Percentiles rank a stretch among this genome's conserved stretches.
Evolutionary conservation across 2,329 filamentous ascomycete species (phyloP).

Genomic region (Rosellinia necatrix): DNA sequence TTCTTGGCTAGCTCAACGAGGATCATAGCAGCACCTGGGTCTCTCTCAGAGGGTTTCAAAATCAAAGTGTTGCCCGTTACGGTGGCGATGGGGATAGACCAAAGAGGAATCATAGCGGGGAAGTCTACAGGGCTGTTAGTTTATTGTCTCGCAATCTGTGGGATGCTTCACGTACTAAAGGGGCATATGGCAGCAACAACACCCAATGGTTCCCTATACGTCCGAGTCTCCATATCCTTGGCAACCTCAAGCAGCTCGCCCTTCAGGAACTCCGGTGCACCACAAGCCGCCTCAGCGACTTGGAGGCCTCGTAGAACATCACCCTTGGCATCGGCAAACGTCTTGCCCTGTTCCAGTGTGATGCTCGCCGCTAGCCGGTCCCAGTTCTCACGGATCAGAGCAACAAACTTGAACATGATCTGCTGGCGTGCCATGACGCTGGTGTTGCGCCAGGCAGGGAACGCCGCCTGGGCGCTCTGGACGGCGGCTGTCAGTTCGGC

Average conservation of each 20-base stretch:
- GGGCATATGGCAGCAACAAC: constrained; percentile 85
- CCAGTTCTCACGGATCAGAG: constrained; percentile 82
- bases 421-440: constrained; percentile 76
- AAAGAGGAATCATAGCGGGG: constrained; percentile 91
- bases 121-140: constrained; percentile 64
- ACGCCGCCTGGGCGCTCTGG: constrained; percentile 75
- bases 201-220: constrained; percentile 80
- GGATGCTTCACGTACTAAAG: constrained; percentile 73
- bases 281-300: constrained; percentile 82
- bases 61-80: constrained; percentile 84
- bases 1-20: constrained; percentile 78
- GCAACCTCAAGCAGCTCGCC: constrained; percentile 84
- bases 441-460: constrained; percentile 72
- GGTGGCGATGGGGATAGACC: constrained; percentile 84
- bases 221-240: constrained; percentile 88
- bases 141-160: too few relatives aligned
- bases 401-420: constrained; percentile 86
- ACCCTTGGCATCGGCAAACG: constrained; percentile 79
- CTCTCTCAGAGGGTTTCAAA: constrained; percentile 84
- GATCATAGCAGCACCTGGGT: constrained; percentile 85
- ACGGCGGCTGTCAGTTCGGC: constrained; percentile 76
- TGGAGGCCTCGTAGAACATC: constrained; percentile 83
- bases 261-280: constrained; percentile 79
- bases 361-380: constrained; percentile 83
- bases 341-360: constrained; percentile 88